Conservation (phyloP, 2,329 filamentous ascomycete species). For the Colletotrichum sp. region DNA sequence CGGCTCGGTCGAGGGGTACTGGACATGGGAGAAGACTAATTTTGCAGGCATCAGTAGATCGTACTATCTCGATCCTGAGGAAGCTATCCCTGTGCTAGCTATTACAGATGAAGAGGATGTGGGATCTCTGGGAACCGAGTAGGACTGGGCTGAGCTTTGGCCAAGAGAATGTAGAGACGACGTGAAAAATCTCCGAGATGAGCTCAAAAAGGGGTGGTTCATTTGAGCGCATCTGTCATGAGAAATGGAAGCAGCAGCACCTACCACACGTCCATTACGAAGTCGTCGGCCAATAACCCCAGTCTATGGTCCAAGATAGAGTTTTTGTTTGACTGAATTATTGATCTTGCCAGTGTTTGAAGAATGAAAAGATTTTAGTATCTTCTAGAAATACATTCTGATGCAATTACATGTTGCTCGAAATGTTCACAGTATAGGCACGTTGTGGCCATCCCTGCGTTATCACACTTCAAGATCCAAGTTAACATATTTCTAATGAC, state of each 20-base stretch:
- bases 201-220: neutral
- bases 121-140: too few relatives aligned
- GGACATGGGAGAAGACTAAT: too few relatives aligned
- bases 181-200: neutral
- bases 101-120: too few relatives aligned
- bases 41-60: too few relatives aligned
- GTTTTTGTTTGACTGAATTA: rapidly evolving
- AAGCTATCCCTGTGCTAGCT: too few relatives aligned
- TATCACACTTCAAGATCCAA: neutral
- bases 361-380: neutral
- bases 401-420: neutral
- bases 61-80: too few relatives aligned
- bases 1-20: too few relatives aligned
- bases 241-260: neutral
- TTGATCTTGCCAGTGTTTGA: neutral
- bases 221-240: neutral
- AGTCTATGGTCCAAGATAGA: neutral
- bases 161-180: neutral
- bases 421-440: neutral
- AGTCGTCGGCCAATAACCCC: neutral
- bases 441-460: neutral
- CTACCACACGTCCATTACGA: neutral
- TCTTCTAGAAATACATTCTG: neutral
- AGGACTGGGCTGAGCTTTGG: neutral
- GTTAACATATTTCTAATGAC: neutral